Evolutionary conservation across 2,329 filamentous ascomycete genomes (phyloP).

Genomic region (Fusarium graminum): DNA sequence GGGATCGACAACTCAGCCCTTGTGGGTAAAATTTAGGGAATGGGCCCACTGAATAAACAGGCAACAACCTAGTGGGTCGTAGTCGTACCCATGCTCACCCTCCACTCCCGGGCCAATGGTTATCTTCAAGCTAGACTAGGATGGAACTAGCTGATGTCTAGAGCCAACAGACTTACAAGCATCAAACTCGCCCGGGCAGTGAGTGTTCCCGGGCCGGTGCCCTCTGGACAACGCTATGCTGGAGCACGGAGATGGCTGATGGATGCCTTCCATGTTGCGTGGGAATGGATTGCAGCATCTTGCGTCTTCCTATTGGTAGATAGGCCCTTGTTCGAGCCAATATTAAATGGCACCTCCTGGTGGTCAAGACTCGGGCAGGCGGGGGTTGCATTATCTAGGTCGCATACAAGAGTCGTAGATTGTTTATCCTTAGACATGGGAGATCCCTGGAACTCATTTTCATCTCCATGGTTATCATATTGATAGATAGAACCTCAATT

Average conservation of each 20-base stretch:
- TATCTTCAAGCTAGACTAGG: not conserved
- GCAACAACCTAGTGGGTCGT: not conserved
- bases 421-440: not conserved
- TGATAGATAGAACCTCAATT: not conserved
- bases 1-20: not conserved
- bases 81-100: constrained; percentile 1
- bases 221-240: not conserved
- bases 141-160: not conserved
- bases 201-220: not conserved
- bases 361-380: constrained; percentile 1
- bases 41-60: not conserved
- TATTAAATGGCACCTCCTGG: constrained; percentile 19
- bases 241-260: too few relatives aligned
- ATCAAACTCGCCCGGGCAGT: constrained; percentile 15
- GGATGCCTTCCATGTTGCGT: too few relatives aligned
- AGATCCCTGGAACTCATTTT: not conserved
- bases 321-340: constrained; percentile 10
- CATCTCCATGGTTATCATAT: not conserved
- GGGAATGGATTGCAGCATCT: not conserved
- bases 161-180: constrained; percentile 35
- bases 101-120: not conserved
- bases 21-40: not conserved
- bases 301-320: constrained; percentile 4
- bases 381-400: not conserved
- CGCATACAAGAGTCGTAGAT: too few relatives aligned